Percentiles rank a stretch among this genome's conserved stretches.
Conservation (phyloP, 345 rosid genomes). For the Gossypium turneri region DNA sequence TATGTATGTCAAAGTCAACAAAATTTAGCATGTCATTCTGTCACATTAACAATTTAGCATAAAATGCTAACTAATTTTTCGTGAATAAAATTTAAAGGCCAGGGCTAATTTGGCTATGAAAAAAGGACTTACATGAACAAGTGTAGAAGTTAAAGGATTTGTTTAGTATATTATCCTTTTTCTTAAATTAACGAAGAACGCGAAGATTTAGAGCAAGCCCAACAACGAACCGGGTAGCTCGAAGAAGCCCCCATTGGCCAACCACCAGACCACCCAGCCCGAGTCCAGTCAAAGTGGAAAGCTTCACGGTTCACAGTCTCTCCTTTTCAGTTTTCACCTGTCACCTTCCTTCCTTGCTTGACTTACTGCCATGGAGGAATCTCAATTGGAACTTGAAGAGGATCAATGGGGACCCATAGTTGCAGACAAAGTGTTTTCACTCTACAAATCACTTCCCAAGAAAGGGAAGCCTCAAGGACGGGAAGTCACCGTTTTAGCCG, state of each 20-base stretch:
- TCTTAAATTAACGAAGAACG: too few relatives aligned
- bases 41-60: too few relatives aligned
- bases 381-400: neutral
- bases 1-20: too few relatives aligned
- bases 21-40: too few relatives aligned
- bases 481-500: constrained; percentile 74
- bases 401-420: constrained; percentile 3
- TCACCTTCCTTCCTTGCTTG: neutral
- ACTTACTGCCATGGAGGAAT: neutral
- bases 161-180: too few relatives aligned
- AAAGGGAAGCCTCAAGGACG: constrained; percentile 66
- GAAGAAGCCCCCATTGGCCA: neutral
- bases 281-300: neutral
- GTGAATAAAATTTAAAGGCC: too few relatives aligned
- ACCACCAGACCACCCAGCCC: neutral
- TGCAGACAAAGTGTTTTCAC: constrained; percentile 10
- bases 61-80: too few relatives aligned
- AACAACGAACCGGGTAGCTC: neutral
- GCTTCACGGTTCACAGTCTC: neutral
- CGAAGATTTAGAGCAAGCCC: too few relatives aligned
- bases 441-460: constrained; percentile 5
- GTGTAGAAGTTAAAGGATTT: too few relatives aligned
- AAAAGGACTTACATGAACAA: too few relatives aligned
- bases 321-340: neutral
- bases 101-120: too few relatives aligned